A percentile compares a stretch with the other conserved stretches of the same genome.
phyloP scores from a whole-genome alignment of 176 grass and related monocot genomes.

The Avena insularis region DNA sequence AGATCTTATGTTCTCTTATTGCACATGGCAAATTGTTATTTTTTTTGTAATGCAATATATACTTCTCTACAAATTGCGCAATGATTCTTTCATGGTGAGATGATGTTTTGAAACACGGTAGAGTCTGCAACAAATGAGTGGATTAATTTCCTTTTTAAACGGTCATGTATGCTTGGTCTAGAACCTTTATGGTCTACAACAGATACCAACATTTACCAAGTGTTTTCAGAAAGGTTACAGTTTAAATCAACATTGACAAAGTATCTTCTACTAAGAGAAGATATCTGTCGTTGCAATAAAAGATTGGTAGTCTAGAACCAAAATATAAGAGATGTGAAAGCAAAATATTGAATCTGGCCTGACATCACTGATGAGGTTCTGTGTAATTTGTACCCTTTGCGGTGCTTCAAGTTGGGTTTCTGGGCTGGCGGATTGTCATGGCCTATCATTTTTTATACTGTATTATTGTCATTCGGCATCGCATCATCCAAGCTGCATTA shows the following conservation, averaged over 20 bases:
- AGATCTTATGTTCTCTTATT: neutral
- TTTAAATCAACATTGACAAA: neutral
- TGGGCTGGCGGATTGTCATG: neutral
- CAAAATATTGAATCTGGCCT: neutral
- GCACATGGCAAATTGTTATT: neutral
- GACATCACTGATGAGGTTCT: neutral
- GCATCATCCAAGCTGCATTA: neutral
- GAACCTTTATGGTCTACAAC: neutral
- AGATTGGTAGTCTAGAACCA: neutral
- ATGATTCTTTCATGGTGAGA: neutral
- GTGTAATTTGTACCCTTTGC: neutral
- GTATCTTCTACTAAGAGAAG: neutral
- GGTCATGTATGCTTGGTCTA: too few species aligned
- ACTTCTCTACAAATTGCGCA: neutral
- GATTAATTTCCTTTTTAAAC: neutral
- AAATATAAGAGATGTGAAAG: neutral
- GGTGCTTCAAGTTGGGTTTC: neutral
- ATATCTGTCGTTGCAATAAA: neutral
- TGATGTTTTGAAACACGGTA: neutral
- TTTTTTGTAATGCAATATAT: neutral
- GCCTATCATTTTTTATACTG: neutral
- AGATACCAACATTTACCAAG: neutral
- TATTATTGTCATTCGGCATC: neutral
- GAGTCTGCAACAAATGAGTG: neutral
- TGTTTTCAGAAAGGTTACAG: neutral